phyloP scores from a whole-genome alignment of 257 asterid species.

The Solanum pinnatisectum region DNA sequence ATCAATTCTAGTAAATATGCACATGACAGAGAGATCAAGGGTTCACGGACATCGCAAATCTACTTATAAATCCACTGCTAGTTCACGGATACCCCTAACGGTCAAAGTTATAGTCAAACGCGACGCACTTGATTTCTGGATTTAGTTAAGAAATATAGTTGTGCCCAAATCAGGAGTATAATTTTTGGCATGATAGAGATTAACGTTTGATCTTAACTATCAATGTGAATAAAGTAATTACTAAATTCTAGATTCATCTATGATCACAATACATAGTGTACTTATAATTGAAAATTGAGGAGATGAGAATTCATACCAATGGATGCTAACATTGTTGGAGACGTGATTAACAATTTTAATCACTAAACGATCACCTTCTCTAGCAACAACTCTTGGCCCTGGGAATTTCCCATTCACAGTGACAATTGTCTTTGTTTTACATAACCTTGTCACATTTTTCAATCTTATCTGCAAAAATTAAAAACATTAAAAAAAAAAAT shows the following conservation, averaged over 20 bases:
- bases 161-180: too few relatives aligned
- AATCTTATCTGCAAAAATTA: slow-evolving; percentile 29
- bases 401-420: slow-evolving; percentile 66
- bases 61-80: neutral
- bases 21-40: neutral
- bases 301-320: slow-evolving; percentile 33
- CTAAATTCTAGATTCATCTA: neutral
- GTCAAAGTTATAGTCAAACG: neutral
- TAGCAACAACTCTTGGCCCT: slow-evolving; percentile 46
- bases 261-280: neutral
- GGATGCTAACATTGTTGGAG: slow-evolving; percentile 50
- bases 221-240: neutral
- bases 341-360: slow-evolving; percentile 47
- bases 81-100: neutral
- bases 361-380: slow-evolving; percentile 59
- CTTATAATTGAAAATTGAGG: neutral
- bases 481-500: neutral
- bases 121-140: fast-evolving
- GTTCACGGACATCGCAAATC: too few relatives aligned
- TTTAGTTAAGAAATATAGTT: neutral
- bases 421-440: slow-evolving; percentile 42
- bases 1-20: neutral
- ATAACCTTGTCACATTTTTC: slow-evolving; percentile 49
- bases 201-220: neutral
- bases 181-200: neutral